These are phyloP conservation scores for Castanospermum australe DNA, from an alignment of 306 rosid species.

Conservation along the genomic window DNA sequence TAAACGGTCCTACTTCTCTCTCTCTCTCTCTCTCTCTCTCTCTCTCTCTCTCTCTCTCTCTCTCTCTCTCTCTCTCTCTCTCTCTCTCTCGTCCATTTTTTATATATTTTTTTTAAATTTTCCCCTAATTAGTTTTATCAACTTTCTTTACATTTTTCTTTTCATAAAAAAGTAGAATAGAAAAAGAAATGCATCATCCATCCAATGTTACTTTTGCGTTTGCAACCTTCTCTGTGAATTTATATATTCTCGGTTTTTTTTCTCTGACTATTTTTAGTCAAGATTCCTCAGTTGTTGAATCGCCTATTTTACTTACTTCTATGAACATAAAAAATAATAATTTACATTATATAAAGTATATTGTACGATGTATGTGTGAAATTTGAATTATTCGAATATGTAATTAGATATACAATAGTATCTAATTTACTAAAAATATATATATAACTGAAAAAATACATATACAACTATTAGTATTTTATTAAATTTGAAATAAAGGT, in stretches of 20 bases:
- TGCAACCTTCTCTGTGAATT: not conserved
- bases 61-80: not conserved
- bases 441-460: no score
- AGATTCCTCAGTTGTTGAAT: not conserved
- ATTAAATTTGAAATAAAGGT: not conserved
- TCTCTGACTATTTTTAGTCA: not conserved
- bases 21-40: not conserved
- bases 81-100: not conserved
- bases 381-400: no score
- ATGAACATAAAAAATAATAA: slow-evolving; percentile 15
- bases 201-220: not conserved
- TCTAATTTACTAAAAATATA: no score
- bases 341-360: not conserved
- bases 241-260: not conserved
- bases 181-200: not conserved
- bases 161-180: not conserved
- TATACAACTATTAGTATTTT: no score
- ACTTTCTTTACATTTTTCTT: not conserved
- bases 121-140: not conserved
- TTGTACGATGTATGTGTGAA: no score
- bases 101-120: not conserved
- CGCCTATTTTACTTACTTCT: not conserved
- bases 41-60: not conserved
- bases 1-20: not conserved
- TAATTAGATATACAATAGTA: no score